Evolutionary conservation across 1,139 yeast genomes (phyloP).

Genomic region (Wickerhamomyces sp.): DNA sequence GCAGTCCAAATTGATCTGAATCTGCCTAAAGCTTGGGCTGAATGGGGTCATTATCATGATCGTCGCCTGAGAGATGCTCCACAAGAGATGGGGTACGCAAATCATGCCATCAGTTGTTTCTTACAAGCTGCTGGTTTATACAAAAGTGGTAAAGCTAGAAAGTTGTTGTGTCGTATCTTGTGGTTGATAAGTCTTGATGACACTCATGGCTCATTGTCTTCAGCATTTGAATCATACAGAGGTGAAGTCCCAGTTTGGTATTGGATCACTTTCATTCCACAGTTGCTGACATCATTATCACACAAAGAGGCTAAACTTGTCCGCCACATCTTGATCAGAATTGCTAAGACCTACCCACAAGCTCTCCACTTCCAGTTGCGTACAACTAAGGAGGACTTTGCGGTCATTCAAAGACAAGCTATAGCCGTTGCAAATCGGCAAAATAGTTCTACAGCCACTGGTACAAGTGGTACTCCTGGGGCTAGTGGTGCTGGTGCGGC

Average conservation of each 20-base stretch:
- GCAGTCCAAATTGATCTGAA: slow-evolving; percentile 95
- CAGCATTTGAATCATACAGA: slow-evolving; percentile 85
- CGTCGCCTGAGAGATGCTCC: slow-evolving; percentile 82
- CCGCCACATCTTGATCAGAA: slow-evolving; percentile 79
- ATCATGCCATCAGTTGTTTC: slow-evolving; percentile 92
- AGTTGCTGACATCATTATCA: slow-evolving; percentile 80
- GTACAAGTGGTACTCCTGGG: too few species aligned
- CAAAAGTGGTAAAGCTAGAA: slow-evolving; percentile 88
- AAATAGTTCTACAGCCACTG: too few species aligned
- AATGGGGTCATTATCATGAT: slow-evolving; percentile 97
- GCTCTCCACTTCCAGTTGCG: slow-evolving; percentile 94
- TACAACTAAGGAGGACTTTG: slow-evolving; percentile 91
- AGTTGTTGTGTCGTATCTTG: slow-evolving; percentile 78
- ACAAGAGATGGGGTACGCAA: slow-evolving; percentile 77
- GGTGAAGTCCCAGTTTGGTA: slow-evolving; percentile 99
- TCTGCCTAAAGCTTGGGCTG: slow-evolving; percentile 98
- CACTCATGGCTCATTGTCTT: slow-evolving; percentile 70
- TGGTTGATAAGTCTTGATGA: slow-evolving; percentile 96
- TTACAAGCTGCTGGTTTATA: slow-evolving; percentile 96
- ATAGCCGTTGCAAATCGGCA: slow-evolving; percentile 50
- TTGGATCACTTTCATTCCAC: slow-evolving; percentile 97
- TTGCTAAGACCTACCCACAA: slow-evolving; percentile 96
- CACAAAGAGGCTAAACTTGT: slow-evolving; percentile 89
- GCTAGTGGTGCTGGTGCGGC: slow-evolving; percentile 9
- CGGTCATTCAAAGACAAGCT: slow-evolving; percentile 80